Base-by-base conservation (phyloP, 2,329 filamentous ascomycete species). In the Alternaria viburni region DNA sequence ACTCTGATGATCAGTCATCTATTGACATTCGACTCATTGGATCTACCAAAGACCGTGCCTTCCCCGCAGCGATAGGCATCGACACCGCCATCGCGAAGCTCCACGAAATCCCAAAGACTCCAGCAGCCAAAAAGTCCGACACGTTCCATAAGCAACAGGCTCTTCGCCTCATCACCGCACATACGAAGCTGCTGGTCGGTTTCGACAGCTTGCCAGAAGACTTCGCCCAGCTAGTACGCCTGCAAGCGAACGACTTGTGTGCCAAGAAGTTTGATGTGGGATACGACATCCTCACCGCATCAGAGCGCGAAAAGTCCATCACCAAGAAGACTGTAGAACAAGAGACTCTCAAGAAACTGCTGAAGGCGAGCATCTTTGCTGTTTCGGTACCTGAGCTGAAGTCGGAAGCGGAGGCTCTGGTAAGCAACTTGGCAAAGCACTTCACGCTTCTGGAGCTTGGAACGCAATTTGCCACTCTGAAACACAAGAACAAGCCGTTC, bases 91-190 rank as follows among this genome's bases (percentile, higher is more conserved):
- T 98, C 66, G 89, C 90, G 59, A 97, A 96, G 79, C 82, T 99
- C 49, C 91, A 91, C 83, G 95, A 98, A 74, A 81, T 88, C 1
- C 90, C 93, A 0, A 95, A 91, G 77, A 81, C 83, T 2, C 77
- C 84, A 13, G 80, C 84, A 19, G 82, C 83, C 4, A 90, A 85
- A 61, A 91, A 91, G 69, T 89, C 91, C 36, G 95, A 98, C 73
- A 83, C 84, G 0, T 96, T 92, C 78, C 97, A 99, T 84, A 98
- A 98, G 82, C 91, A 92, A 75, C 93, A 99, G 80, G 93, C 96
- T 0, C 89, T 97, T 69, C 90, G 93, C 64, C 86, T 98, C 72
- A 89, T 99, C 74, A 93, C 91, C 69, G 88, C 93, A 1, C 94
- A 98, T 73, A 84, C 97, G 56, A 99, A 98, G 82, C 84, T 99